Base-by-base conservation (phyloP, 257 asterid genomes). In the Salvia hispanica region DNA sequence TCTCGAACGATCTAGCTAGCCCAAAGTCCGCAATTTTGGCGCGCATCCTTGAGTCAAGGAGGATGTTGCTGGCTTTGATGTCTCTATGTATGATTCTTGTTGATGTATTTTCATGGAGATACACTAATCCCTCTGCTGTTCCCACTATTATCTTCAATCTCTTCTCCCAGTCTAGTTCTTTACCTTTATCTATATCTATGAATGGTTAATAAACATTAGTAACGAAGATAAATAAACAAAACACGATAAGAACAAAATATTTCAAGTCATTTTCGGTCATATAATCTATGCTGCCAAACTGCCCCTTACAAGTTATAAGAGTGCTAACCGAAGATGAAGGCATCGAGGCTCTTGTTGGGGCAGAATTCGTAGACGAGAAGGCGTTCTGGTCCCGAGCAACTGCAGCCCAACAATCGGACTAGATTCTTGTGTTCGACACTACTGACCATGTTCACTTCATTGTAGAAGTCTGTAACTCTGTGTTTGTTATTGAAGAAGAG, bases 361-460 rank as follows among this genome's bases (percentile, higher is more conserved):
- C 67, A 92, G 51, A 53, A 84, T 61, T 92, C 98, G 33, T 90
- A 92, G 2, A 92, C 95, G 14, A 92, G 96, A 76, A 92, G 91
- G 54, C 98, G 88, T 78, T 92, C 98, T 5, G 97, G 95, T 58
- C 95, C 97, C 0, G 83, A 83, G 73, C 98, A 88, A 62, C 96
- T 86, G 85, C 98, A 92, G 6, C 98, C 98, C 71, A 92, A 67
- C 65, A 92, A 74, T 63, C 96, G 72, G 60, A 92, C 98, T 33
- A 92, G 80, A 59, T 92, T 92, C 72, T 90, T 92, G 83, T 92
- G 96, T 76, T 92, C 94, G 10, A 92, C 79, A 4, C 95, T 86
- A 67, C 96, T 92, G 73, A 92, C 88, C 39, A 92, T 83, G 80
- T 90, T 92, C 7, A 92, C 89, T 80, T 92, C 98, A 34, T 92